Conservation (phyloP, 495 filamentous ascomycete species). For the Aspergillus baeticus region DNA sequence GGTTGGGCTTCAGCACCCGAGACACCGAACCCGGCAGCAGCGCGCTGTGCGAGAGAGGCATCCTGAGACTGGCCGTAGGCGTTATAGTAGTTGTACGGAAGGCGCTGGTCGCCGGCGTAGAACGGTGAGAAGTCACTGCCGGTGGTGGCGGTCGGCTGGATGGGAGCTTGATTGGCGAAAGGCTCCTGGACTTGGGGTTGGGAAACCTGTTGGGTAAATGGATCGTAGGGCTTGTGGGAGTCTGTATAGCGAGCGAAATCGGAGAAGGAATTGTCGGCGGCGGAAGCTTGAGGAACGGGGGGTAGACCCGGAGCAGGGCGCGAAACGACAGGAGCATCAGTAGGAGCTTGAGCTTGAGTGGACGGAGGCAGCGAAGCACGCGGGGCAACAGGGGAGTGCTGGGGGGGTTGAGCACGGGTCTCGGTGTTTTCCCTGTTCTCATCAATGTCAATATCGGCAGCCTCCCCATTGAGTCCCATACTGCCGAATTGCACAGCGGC, state of each 20-base stretch:
- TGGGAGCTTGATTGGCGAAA: conserved; percentile 56
- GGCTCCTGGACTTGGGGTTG: conserved; percentile 57
- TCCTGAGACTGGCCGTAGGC: conserved; percentile 82
- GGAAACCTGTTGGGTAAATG: conserved; percentile 76
- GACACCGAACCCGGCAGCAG: conserved; percentile 62
- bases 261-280: conserved; percentile 51
- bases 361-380: conserved; percentile 86
- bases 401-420: conserved; percentile 89
- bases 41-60: conserved; percentile 64
- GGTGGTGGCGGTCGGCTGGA: conserved; percentile 55
- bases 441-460: conserved; percentile 78
- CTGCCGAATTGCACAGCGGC: conserved; percentile 97
- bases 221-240: conserved; percentile 81
- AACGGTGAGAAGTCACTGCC: conserved; percentile 82
- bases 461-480: conserved; percentile 80
- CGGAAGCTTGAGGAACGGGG: conserved; percentile 57
- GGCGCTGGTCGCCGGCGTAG: conserved; percentile 80
- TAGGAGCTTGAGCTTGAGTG: conserved; percentile 40
- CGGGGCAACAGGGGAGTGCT: conserved; percentile 91
- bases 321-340: conserved; percentile 61
- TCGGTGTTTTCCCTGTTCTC: conserved; percentile 93
- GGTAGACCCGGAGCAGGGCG: conserved; percentile 70
- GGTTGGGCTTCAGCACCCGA: conserved; percentile 70
- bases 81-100: conserved; percentile 78
- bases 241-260: conserved; percentile 69